Evolutionary conservation across 2,329 filamentous ascomycete species (phyloP).

Genomic region (Delphinella strobiligena): DNA sequence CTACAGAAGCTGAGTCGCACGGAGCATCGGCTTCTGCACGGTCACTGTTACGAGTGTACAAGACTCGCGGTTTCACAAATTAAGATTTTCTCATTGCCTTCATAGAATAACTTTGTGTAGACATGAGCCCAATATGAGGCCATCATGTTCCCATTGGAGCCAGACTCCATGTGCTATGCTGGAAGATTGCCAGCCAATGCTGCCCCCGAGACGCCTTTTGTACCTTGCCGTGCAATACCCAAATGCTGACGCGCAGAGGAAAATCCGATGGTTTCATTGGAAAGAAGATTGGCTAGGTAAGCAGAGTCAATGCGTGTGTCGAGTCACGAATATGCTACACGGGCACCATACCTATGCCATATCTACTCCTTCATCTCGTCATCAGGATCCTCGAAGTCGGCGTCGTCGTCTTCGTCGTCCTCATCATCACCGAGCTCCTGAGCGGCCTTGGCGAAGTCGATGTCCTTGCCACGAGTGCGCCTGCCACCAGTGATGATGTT

Average conservation of each 20-base stretch:
- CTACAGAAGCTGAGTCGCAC: too few relatives aligned
- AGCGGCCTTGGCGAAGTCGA: slow-evolving; percentile 87
- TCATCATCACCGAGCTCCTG: slow-evolving; percentile 63
- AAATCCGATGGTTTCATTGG: neutral
- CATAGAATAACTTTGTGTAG: neutral
- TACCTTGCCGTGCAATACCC: neutral
- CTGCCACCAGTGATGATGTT: slow-evolving; percentile 73
- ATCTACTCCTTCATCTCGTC: slow-evolving; percentile 56
- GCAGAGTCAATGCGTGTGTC: too few relatives aligned
- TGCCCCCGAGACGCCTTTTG: neutral
- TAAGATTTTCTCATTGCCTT: neutral
- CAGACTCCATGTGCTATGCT: neutral
- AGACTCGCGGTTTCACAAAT: too few relatives aligned
- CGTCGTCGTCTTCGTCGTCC: slow-evolving; percentile 67
- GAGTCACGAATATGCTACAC: neutral
- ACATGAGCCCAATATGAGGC: neutral
- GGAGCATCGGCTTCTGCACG: too few relatives aligned
- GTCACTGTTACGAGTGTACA: too few relatives aligned
- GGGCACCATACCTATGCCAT: neutral
- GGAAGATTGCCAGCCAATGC: neutral
- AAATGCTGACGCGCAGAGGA: neutral
- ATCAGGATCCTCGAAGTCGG: slow-evolving; percentile 46
- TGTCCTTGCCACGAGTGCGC: slow-evolving; percentile 82
- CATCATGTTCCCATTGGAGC: neutral
- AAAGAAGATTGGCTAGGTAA: neutral